Conservation (phyloP, 208 protist species). For the Spongospora subterranea region DNA sequence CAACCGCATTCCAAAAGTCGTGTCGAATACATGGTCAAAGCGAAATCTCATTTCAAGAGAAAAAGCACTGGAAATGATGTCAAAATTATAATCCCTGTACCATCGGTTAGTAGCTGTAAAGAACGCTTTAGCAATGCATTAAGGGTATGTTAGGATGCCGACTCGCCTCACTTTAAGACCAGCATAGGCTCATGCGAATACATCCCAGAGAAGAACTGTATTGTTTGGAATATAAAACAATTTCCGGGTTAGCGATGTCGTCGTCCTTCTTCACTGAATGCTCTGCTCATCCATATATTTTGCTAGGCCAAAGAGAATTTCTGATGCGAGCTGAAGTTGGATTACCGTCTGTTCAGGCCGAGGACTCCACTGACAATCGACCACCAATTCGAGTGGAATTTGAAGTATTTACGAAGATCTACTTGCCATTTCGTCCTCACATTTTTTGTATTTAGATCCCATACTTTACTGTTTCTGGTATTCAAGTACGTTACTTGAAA, state of each 20-base stretch:
- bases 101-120: constrained; percentile 69
- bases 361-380: constrained; percentile 27
- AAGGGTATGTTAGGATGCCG: constrained; percentile 82
- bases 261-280: not conserved
- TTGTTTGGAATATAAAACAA: constrained; percentile 96
- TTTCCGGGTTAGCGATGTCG: constrained; percentile 86
- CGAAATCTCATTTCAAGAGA: constrained; percentile 86
- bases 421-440: not conserved
- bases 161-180: constrained; percentile 89
- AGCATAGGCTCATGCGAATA: constrained; percentile 88
- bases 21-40: constrained; percentile 77
- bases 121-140: not conserved
- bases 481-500: constrained; percentile 98
- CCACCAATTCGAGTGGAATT: constrained; percentile 59
- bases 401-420: not conserved
- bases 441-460: constrained; percentile 87
- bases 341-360: constrained; percentile 41
- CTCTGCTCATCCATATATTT: not conserved
- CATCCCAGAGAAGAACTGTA: constrained; percentile 90
- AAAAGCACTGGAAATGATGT: constrained; percentile 92
- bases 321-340: constrained; percentile 59
- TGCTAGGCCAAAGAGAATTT: constrained; percentile 63
- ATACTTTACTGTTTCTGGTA: constrained; percentile 95
- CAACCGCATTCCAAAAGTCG: constrained; percentile 34
- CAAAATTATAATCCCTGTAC: constrained; percentile 95